These are phyloP conservation scores for Aspergillus fructus DNA, from an alignment of 2,329 filamentous ascomycete genomes.

Conservation along the genomic window DNA sequence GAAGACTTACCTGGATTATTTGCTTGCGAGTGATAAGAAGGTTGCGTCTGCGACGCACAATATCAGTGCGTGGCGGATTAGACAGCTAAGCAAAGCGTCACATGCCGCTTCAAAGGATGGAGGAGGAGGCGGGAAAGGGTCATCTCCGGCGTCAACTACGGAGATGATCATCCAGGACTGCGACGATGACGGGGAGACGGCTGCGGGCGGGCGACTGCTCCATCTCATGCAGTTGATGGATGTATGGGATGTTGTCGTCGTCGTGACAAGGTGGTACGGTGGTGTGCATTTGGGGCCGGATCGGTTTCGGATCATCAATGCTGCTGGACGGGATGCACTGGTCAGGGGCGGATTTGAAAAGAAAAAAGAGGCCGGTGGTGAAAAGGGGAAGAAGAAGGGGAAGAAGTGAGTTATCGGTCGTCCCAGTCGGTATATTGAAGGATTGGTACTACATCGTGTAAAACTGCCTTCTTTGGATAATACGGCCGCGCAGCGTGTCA, in stretches of 20 bases:
- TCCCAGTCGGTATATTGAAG: neutral
- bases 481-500: neutral
- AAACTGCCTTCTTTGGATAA: neutral
- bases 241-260: conserved; percentile 86
- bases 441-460: neutral
- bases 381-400: conserved; percentile 58
- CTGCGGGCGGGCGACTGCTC: conserved; percentile 79
- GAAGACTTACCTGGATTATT: conserved; percentile 66
- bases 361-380: conserved; percentile 41
- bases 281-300: conserved; percentile 85
- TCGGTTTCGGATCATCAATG: conserved; percentile 87
- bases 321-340: conserved; percentile 78
- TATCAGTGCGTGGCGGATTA: conserved; percentile 90
- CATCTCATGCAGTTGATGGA: conserved; percentile 95
- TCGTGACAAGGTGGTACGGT: conserved; percentile 94
- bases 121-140: neutral
- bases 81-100: conserved; percentile 30
- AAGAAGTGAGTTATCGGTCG: conserved; percentile 33
- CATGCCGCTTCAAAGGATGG: neutral
- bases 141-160: conserved; percentile 26
- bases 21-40: conserved; percentile 79
- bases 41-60: conserved; percentile 89
- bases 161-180: conserved; percentile 76
- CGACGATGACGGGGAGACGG: conserved; percentile 93
- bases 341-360: conserved; percentile 71